Base-by-base conservation (phyloP, 306 rosid species). In the Sicyos baderoa region DNA sequence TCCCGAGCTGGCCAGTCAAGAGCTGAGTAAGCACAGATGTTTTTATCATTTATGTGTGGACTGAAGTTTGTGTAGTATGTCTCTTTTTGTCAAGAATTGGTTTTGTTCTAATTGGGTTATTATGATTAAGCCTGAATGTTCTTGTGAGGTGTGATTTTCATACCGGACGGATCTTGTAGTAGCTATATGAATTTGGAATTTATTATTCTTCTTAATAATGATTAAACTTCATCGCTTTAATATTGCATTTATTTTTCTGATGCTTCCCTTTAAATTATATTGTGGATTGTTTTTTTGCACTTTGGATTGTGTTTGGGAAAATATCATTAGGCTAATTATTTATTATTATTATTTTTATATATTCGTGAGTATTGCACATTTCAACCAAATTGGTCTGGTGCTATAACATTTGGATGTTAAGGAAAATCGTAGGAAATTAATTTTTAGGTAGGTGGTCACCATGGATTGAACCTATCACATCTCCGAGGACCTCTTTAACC, bases 1-100 rank as follows among this genome's bases (percentile, higher is more conserved):
- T 84, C 88, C 23, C 88, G 88, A 68, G 83, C 88, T 29, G 88
- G 85, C 27, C 88, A 84, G 78, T 84, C 88, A 19, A 84, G 88
- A 72, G 85, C 88, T 25, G 88, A 81, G 12, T 84, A 70, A 80
- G 19, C 37, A 63, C 21, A 44, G 42, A 22, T 14, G 37, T 23
- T n/a, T n/a, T n/a, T n/a, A n/a, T n/a, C n/a, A n/a, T 56, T 9
- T 22, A 14, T 13, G 22, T n/a, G 54, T 29, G 63, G 27, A 18
- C 22, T n/a, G 40, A 40, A 21, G n/a, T n/a, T 37, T 54, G 75
- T n/a, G n/a, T n/a, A n/a, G 32, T 54, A 35, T 54, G 52, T 40
- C 37, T 37, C 50, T 56, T 72, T 70, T 72, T 45, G 54, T 54
- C 66, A 56, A 42, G 67, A 72, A 56, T 21, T 56, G 42, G 23